These are phyloP conservation scores for Lepiota brunneoincarnata DNA, from an alignment of 768 basidiomycete species.

Conservation along the genomic window DNA sequence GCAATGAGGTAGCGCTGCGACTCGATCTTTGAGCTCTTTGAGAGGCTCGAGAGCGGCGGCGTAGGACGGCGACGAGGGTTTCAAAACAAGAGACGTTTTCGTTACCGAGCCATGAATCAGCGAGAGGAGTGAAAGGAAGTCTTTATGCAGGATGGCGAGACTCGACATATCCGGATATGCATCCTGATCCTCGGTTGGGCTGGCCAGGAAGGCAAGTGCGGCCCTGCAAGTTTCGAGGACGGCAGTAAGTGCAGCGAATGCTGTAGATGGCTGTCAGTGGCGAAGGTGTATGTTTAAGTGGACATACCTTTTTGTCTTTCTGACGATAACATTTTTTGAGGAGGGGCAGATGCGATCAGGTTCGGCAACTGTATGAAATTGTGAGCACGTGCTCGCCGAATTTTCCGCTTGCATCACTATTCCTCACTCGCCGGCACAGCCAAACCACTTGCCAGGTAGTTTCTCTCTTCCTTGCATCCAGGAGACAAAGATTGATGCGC, in stretches of 20 bases:
- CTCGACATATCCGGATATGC: constrained; percentile 20
- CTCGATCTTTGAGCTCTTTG: constrained; percentile 48
- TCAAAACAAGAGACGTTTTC: constrained; percentile 61
- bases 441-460: constrained; percentile 11
- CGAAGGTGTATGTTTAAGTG: background rate
- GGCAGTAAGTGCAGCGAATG: constrained; percentile 27
- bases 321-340: constrained; percentile 19
- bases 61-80: constrained; percentile 53
- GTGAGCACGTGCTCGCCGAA: constrained; percentile 12
- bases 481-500: background rate
- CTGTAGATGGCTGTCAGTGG: constrained; percentile 18
- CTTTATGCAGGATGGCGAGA: constrained; percentile 44
- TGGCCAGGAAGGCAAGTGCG: constrained; percentile 28
- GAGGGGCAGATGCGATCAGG: constrained; percentile 17
- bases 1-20: constrained; percentile 51
- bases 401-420: constrained; percentile 16
- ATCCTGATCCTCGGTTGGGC: constrained; percentile 14
- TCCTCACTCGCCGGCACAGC: constrained; percentile 14
- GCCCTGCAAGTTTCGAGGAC: constrained; percentile 36
- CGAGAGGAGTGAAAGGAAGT: constrained; percentile 55
- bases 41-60: constrained; percentile 49
- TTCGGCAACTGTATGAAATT: constrained; percentile 2
- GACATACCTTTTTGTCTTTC: constrained; percentile 38
- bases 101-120: constrained; percentile 56
- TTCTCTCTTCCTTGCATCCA: background rate